Base-by-base conservation (phyloP, 345 rosid species). In the Salix brachista region DNA sequence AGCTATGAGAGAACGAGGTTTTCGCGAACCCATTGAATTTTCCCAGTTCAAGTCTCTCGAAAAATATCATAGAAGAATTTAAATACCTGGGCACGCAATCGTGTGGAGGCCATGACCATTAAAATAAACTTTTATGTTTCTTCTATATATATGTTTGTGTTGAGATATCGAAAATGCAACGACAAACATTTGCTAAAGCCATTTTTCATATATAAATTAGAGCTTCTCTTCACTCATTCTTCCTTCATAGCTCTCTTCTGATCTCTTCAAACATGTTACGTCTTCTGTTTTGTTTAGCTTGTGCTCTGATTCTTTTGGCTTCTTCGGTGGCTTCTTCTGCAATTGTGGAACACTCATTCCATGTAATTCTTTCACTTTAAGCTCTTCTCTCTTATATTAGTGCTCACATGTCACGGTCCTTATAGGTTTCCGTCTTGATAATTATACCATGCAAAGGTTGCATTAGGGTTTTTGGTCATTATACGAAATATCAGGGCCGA, bases 281-380 rank as follows among this genome's bases (percentile, higher is more conserved):
- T 44, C 67, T 69, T 78, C 76, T 56, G 73, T 74, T 85, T 73
- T 79, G 79, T 83, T 68, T 85, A 54, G 77, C 83, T n/a, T n/a
- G n/a, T n/a, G 77, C 76, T 77, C 76, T 82, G 23, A 67, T 84
- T 66, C 75, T 90, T 54, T 28, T 88, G 0, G 82, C 80, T 54
- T 87, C 90, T 70, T 71, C 92, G 3, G 11, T 82, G 69, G 91
- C 94, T 75, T 89, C 92, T 23, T 91, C 89, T 13, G 90, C 87
- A 34, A 83, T 86, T 41, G 93, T 94, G 19, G 93, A 94, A 66
- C 94, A 92, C 80, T 78, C 97, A 13, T 89, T 94, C 79, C 14
- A 84, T 67, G 98, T 91, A 94, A 87, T 60, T 58, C 60, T 1
- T 60, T 67, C 11, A 3, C 68, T 34, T 17, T 39, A 70, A 11